Evolutionary conservation across 2,329 filamentous ascomycete species (phyloP), one percentile per base, ranked within the genome.

Genomic region (Hypoxylon sp.): DNA sequence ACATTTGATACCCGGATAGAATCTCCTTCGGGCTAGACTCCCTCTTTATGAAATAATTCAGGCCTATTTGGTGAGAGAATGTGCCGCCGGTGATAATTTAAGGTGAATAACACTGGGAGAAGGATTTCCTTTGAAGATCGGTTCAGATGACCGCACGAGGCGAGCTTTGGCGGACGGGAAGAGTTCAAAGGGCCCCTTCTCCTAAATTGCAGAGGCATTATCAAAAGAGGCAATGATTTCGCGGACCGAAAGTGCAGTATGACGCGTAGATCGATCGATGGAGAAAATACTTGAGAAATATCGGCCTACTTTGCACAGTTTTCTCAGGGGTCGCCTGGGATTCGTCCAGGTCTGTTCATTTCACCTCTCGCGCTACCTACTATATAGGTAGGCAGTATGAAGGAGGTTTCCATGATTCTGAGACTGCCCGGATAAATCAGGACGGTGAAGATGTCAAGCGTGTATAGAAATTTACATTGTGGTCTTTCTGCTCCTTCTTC

Each of bases 1-100:
- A 64, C 75, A 73, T 73, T 77, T 77, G 76, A 78, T 78, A 78
- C 76, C 76, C 76, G 76, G 75, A 74, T 78, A 78, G 76, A 74
- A 68, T 75, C 76, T 65, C 65, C 67, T 70, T 74, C 71, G 69
- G 70, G 70, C 65, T 62, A 58, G 51, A 51, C 54, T 65, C 58
- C 50, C 55, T 57, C 53, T n/a, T 57, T 59, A 68, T 45, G 57
- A 56, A 58, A 28, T 64, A 64, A 61, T 67, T 64, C 36, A 53
- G 44, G 50, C 28, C 28, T 7, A 33, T 32, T n/a, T 54, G 48
- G 36, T 38, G 16, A 16, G 36, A 33, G 30, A 24, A 24, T 46
- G 52, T 50, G 51, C 12, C 16, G 28, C 22, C 24, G 9, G 30
- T 40, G 44, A 48, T 38, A 42, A 16, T 12, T 33, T 4, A 9